Conservation (phyloP, 78 protist species). For the Planoprotostelium fungivorum region DNA sequence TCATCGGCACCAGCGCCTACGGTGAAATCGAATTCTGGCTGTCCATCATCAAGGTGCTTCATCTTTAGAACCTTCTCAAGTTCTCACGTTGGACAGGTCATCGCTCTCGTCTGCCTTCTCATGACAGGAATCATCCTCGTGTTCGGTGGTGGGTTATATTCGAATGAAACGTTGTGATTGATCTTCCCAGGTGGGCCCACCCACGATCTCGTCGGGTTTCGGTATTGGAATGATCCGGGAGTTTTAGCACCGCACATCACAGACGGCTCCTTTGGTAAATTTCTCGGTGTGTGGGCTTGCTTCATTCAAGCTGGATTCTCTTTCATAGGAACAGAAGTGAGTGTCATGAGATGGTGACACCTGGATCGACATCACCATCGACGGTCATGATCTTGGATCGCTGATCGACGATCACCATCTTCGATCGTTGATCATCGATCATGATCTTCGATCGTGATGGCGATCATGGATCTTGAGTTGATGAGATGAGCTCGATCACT, state of each 20-base stretch:
- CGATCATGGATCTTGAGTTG: too few species aligned
- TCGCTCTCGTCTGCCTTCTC: background rate
- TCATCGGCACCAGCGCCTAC: background rate
- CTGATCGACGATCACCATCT: background rate
- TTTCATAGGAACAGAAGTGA: slow-evolving; percentile 1
- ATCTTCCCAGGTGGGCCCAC: background rate
- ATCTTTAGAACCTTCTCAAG: background rate
- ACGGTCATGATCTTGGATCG: too few species aligned
- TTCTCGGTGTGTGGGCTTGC: background rate
- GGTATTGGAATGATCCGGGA: background rate
- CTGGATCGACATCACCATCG: too few species aligned
- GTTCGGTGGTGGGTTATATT: background rate
- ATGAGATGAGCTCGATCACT: too few species aligned
- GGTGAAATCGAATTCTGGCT: background rate
- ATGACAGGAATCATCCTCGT: background rate
- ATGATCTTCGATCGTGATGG: too few species aligned
- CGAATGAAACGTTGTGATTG: background rate
- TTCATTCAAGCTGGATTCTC: slow-evolving; percentile 9
- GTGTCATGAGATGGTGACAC: too few species aligned
- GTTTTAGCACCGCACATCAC: background rate
- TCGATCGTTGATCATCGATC: background rate
- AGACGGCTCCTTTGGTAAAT: background rate
- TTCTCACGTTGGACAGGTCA: background rate
- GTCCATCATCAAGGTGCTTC: background rate
- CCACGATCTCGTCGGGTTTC: background rate